These are phyloP conservation scores for Microsporum audouinii DNA, from an alignment of 2,329 filamentous ascomycete species.

Conservation along the genomic window DNA sequence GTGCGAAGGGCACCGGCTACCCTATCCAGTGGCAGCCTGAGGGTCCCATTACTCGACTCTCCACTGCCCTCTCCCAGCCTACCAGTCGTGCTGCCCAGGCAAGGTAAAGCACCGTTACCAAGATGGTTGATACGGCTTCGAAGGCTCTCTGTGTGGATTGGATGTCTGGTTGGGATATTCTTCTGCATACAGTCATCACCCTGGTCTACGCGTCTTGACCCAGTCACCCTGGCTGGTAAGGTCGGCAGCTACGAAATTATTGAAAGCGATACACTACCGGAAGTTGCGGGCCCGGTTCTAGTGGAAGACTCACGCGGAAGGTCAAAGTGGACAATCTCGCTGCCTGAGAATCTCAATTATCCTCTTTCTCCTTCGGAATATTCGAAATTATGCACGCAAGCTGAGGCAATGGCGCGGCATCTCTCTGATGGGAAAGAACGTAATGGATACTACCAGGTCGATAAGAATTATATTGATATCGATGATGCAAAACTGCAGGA, in stretches of 20 bases:
- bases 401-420: constrained; percentile 51
- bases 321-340: constrained; percentile 69
- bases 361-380: constrained; percentile 58
- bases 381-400: constrained; percentile 55
- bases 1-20: constrained; percentile 17
- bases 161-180: constrained; percentile 23
- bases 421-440: constrained; percentile 40
- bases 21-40: constrained; percentile 45
- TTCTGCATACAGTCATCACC: constrained; percentile 8
- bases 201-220: constrained; percentile 46
- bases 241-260: constrained; percentile 79
- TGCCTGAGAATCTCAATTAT: constrained; percentile 55
- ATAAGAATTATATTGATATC: constrained; percentile 64
- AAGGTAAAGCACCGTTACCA: constrained; percentile 50
- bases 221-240: constrained; percentile 93
- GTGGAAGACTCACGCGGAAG: constrained; percentile 54
- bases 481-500: constrained; percentile 56
- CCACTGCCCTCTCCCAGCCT: constrained; percentile 61
- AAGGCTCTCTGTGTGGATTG: constrained; percentile 45
- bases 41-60: constrained; percentile 53
- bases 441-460: constrained; percentile 47
- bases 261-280: constrained; percentile 53
- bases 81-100: constrained; percentile 54
- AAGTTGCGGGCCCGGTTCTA: constrained; percentile 61
- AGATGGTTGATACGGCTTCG: constrained; percentile 48